Conservation (phyloP, 495 filamentous ascomycete genomes). For the Amniculicola lignicola region DNA sequence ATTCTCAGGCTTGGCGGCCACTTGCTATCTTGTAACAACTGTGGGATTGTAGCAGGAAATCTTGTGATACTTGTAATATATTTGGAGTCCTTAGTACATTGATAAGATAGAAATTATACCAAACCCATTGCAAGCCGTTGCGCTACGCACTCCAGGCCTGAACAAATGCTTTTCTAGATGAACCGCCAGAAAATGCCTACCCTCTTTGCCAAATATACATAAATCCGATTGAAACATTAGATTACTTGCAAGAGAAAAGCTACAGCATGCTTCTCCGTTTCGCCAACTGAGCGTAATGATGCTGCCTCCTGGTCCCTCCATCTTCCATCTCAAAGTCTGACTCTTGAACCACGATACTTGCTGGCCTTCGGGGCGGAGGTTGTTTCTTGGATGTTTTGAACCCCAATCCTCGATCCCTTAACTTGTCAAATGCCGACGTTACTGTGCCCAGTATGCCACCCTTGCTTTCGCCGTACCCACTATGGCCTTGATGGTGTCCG, state of each 20-base stretch:
- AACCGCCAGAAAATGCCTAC: too few relatives aligned
- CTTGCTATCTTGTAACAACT: too few relatives aligned
- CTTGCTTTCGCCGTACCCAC: neutral
- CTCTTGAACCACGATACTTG: neutral
- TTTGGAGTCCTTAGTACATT: too few relatives aligned
- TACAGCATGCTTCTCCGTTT: conserved; percentile 33
- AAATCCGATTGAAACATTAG: too few relatives aligned
- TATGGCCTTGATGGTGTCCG: neutral
- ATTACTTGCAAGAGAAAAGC: neutral
- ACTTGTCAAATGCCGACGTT: neutral
- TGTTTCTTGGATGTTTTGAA: neutral
- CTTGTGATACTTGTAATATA: too few relatives aligned
- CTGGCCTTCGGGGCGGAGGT: neutral
- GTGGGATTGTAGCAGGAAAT: too few relatives aligned
- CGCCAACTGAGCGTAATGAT: conserved; percentile 26
- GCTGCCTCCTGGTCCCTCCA: conserved; percentile 4
- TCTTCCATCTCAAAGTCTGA: conserved; percentile 18
- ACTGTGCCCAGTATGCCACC: neutral
- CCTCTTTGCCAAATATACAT: too few relatives aligned
- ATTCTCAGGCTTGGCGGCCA: too few relatives aligned
- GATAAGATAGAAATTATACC: too few relatives aligned
- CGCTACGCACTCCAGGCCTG: too few relatives aligned
- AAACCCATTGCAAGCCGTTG: too few relatives aligned
- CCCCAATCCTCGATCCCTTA: neutral
- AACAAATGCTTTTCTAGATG: too few relatives aligned